These are phyloP conservation scores for Botrytis sinoallii DNA, from an alignment of 2,329 filamentous ascomycete genomes.

Conservation along the genomic window DNA sequence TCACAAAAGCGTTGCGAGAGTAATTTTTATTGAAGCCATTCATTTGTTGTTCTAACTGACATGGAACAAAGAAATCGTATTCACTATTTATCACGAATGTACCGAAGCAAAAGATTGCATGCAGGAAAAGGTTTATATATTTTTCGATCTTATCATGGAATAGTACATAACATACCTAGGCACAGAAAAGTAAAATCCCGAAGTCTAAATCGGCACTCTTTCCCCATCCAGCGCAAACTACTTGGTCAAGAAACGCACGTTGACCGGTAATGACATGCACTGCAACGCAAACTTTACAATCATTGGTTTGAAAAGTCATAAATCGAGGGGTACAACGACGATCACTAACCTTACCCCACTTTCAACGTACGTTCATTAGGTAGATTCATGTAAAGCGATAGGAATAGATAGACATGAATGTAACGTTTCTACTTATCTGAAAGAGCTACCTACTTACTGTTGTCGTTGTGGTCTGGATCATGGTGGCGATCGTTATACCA, in stretches of 20 bases:
- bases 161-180: not conserved
- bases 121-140: not conserved
- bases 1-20: not conserved
- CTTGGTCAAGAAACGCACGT: not conserved
- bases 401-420: not conserved
- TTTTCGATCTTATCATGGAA: not conserved
- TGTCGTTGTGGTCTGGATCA: not conserved
- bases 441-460: not conserved
- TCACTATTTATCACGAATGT: not conserved
- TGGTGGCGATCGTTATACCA: not conserved
- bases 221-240: not conserved
- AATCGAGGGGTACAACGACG: slow-evolving; percentile 6
- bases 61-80: not conserved
- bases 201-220: not conserved
- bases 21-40: rapidly evolving
- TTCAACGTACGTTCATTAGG: not conserved
- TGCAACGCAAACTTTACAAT: not conserved
- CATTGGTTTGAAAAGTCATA: not conserved
- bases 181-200: not conserved
- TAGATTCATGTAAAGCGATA: not conserved
- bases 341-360: slow-evolving; percentile 12
- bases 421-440: not conserved
- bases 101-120: not conserved
- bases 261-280: not conserved
- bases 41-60: not conserved